Conservation (phyloP, 345 rosid genomes). For the Noccaea bulbosa region DNA sequence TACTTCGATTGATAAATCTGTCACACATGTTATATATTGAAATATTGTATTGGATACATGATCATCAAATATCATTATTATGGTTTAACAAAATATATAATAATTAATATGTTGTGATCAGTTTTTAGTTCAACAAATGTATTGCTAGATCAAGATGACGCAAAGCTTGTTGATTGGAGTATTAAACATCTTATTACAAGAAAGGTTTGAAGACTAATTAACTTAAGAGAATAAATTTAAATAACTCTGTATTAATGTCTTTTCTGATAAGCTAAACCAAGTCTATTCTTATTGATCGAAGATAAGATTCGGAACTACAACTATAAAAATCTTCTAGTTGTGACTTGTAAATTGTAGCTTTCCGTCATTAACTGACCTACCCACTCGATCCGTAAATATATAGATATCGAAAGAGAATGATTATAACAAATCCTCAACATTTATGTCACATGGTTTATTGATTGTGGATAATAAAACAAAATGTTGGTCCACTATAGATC, state of each 20-base stretch:
- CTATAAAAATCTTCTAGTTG: constrained; percentile 11
- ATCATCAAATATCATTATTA: too few species aligned
- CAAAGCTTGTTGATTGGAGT: neutral
- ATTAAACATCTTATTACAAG: constrained; percentile 12
- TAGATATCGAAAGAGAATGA: constrained; percentile 19
- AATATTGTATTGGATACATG: neutral
- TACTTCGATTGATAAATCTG: neutral
- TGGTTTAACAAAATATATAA: neutral
- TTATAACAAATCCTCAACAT: constrained; percentile 1
- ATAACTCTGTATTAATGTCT: neutral
- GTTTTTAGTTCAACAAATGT: neutral
- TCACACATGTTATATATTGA: too few species aligned
- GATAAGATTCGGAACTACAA: constrained; percentile 24
- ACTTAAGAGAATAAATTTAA: constrained; percentile 7
- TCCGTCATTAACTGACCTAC: constrained; percentile 35
- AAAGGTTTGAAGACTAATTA: constrained; percentile 25
- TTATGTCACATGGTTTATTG: constrained; percentile 12
- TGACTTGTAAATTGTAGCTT: constrained; percentile 16
- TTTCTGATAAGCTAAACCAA: constrained; percentile 2
- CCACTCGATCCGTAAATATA: constrained; percentile 24
- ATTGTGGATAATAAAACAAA: neutral
- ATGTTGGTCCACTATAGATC: constrained; percentile 1
- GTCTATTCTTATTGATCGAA: neutral
- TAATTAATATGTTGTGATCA: neutral
- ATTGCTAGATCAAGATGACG: constrained; percentile 11